Base-by-base conservation (phyloP, 169 alveolate species). In the Babesia sp. region DNA sequence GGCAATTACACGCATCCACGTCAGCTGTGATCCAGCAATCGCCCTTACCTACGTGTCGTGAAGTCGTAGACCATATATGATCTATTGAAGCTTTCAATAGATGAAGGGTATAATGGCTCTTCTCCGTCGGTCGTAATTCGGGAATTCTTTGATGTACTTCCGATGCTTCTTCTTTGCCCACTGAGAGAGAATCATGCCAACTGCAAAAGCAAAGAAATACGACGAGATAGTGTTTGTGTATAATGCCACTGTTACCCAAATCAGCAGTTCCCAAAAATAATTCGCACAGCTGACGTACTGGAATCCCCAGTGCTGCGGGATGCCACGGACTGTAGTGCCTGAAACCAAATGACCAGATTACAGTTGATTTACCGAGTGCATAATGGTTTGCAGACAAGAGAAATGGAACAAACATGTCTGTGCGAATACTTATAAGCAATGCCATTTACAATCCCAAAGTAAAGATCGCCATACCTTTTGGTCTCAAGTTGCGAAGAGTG, bases 251-350 rank as follows among this genome's bases (percentile, higher is more conserved):
- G 78, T 81, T 24, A 95, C 63, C 99, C 99, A 98, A 53, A 97
- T 87, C 50, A 94, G 57, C 33, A 95, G 86, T 88, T 98, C 99
- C 98, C 98, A 98, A 80, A 94, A 93, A 82, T 98, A 98, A 86
- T 98, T 97, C 46, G 99, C 99, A 73, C 99, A 96, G 39, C 98
- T 92, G 50, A 95, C 97, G 44, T 89, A 77, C 63, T 94, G 96
- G 82, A 97, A 98, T 37, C 99, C 99, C 83, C 95, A 97, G 36
- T 98, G 98, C 60, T 83, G 85, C 18, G 98, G 98, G 54, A 95
- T 96, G 46, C 98, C 98, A 69, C 99, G 87, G 63, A 87, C 94
- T 57, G 92, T 94, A 4, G 98, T 95, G 26, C 97, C 98, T 55
- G 86, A 0, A 39, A 42, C 11, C n/a, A 57, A 22, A 4, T 33